phyloP scores from a whole-genome alignment of 768 basidiomycete genomes.

The Naematelia aurantialba region DNA sequence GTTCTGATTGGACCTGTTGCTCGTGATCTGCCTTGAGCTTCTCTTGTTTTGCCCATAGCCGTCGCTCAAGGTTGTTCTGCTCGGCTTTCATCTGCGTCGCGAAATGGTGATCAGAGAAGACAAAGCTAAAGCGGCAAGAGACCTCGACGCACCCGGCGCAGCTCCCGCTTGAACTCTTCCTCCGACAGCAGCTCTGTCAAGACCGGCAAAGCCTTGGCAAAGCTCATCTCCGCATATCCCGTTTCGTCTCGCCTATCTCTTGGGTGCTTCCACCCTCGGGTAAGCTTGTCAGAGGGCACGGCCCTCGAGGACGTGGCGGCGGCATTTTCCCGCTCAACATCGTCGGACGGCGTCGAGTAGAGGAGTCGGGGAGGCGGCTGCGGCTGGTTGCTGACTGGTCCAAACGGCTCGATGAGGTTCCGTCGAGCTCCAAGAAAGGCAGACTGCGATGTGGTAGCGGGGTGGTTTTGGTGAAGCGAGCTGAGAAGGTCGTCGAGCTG shows the following conservation, averaged over 20 bases:
- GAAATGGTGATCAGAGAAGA: neutral
- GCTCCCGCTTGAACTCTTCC: constrained; percentile 30
- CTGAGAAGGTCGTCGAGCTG: constrained; percentile 37
- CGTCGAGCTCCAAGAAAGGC: neutral
- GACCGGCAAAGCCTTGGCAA: constrained; percentile 34
- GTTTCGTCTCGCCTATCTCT: constrained; percentile 14
- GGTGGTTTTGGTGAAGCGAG: constrained; percentile 26
- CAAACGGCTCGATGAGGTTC: constrained; percentile 32
- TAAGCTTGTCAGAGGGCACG: constrained; percentile 3
- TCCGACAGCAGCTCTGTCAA: constrained; percentile 30
- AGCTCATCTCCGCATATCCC: constrained; percentile 17
- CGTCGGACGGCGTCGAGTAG: neutral
- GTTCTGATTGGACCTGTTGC: constrained; percentile 25
- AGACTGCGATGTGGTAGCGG: neutral
- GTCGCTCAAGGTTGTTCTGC: constrained; percentile 37
- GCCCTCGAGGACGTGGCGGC: neutral
- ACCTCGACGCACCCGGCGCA: constrained; percentile 29
- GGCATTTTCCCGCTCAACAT: constrained; percentile 1
- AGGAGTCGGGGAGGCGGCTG: neutral
- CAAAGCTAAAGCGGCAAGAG: neutral
- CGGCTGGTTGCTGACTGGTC: constrained; percentile 18
- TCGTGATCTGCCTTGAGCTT: constrained; percentile 41
- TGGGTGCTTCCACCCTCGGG: constrained; percentile 1
- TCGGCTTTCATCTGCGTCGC: constrained; percentile 39
- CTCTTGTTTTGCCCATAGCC: constrained; percentile 41